These are phyloP conservation scores for Eucalyptus curtisii DNA, from an alignment of 345 rosid genomes.

Conservation along the genomic window DNA sequence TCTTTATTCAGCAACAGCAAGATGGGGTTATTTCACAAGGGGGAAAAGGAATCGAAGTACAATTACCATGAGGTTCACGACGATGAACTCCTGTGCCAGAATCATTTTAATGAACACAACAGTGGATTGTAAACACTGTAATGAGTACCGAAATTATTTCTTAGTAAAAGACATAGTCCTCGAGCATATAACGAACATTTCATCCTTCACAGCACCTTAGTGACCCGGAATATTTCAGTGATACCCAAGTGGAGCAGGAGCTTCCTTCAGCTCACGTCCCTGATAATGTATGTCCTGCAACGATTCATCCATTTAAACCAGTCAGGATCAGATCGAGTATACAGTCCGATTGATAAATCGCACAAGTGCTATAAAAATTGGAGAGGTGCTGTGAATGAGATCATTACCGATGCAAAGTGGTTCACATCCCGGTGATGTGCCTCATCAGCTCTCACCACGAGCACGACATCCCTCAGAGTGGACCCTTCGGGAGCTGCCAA, in stretches of 20 bases:
- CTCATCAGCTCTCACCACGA: conserved; percentile 64
- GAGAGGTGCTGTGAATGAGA: neutral
- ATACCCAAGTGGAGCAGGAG: conserved; percentile 63
- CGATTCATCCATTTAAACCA: neutral
- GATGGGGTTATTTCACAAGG: neutral
- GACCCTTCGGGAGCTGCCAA: conserved; percentile 55
- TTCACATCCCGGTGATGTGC: conserved; percentile 85
- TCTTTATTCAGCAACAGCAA: neutral
- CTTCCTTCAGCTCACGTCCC: conserved; percentile 52
- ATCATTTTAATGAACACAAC: neutral
- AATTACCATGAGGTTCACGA: neutral
- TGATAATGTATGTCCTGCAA: conserved; percentile 60
- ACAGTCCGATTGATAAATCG: neutral
- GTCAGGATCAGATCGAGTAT: neutral
- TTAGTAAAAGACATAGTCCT: neutral
- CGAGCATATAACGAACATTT: neutral
- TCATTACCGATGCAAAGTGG: conserved; percentile 64
- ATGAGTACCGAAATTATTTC: neutral
- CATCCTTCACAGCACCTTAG: neutral
- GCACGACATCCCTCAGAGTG: conserved; percentile 56
- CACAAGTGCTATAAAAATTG: neutral
- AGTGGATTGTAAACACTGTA: neutral
- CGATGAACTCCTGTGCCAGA: neutral
- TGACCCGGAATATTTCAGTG: conserved; percentile 12
- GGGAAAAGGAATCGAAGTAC: neutral